Percentiles rank a stretch among this genome's conserved stretches.
Evolutionary conservation across 208 protist species (phyloP).

Genomic region (Leishmania guyanensis): DNA sequence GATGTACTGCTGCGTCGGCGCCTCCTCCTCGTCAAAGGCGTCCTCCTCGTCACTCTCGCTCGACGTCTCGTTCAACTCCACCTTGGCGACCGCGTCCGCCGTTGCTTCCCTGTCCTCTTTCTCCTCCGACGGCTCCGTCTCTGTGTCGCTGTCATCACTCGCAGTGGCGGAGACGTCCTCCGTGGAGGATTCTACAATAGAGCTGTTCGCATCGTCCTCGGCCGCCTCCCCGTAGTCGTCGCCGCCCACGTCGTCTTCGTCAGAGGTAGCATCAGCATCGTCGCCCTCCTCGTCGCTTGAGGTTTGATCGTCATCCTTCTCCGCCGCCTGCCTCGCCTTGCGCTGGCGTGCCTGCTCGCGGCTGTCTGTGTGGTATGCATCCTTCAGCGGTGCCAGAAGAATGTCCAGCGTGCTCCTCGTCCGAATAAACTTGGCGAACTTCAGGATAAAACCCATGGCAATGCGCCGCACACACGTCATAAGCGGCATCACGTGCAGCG

Average conservation of each 20-base stretch:
- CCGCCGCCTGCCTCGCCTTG: constrained; percentile 48
- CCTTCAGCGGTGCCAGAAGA: constrained; percentile 73
- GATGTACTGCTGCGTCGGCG: constrained; percentile 87
- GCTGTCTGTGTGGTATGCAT: constrained; percentile 83
- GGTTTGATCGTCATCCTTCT: constrained; percentile 38
- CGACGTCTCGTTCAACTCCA: constrained; percentile 11
- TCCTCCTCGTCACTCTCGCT: constrained; percentile 21
- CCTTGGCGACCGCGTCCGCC: constrained; percentile 18
- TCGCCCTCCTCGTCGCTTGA: constrained; percentile 25
- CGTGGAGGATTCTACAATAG: constrained; percentile 14
- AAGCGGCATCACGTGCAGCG: constrained; percentile 85
- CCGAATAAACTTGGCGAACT: constrained; percentile 73
- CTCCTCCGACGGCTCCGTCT: constrained; percentile 25
- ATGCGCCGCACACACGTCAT: constrained; percentile 81
- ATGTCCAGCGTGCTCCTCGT: constrained; percentile 64
- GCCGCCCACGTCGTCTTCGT: constrained; percentile 13
- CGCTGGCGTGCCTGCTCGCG: constrained; percentile 71
- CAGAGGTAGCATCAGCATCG: not conserved
- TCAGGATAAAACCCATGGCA: constrained; percentile 70
- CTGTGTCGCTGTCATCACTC: constrained; percentile 31
- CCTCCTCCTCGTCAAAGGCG: constrained; percentile 71
- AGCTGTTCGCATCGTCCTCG: constrained; percentile 18
- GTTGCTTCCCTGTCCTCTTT: constrained; percentile 25
- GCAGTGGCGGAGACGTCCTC: constrained; percentile 19
- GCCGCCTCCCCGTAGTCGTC: constrained; percentile 10